phyloP scores from a whole-genome alignment of 768 basidiomycete genomes.

The Inosperma sp. region DNA sequence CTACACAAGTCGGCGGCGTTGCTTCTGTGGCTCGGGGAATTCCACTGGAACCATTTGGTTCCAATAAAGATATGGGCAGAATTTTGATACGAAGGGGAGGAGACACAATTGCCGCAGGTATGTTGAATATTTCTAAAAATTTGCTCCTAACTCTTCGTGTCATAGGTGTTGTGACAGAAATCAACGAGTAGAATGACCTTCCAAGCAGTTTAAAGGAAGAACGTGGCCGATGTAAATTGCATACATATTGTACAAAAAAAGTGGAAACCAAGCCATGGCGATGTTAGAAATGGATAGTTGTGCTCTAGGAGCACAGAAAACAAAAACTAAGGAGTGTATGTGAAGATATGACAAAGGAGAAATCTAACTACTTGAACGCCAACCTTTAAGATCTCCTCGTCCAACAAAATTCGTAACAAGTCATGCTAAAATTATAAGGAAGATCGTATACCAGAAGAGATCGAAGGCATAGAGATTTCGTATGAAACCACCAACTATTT shows the following conservation, averaged over 20 bases:
- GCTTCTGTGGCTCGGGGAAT: conserved; percentile 50
- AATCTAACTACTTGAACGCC: too few species aligned
- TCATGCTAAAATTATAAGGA: too few species aligned
- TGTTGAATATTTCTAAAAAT: conserved; percentile 9
- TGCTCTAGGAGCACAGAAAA: too few species aligned
- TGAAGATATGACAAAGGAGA: too few species aligned
- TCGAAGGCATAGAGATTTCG: neutral
- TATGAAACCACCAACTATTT: conserved; percentile 14
- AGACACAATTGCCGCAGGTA: conserved; percentile 92
- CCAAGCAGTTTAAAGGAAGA: neutral
- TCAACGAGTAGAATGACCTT: conserved; percentile 13
- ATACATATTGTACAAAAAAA: neutral
- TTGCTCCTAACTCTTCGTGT: neutral
- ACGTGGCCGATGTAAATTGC: neutral
- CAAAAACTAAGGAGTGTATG: too few species aligned
- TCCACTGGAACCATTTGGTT: conserved; percentile 79
- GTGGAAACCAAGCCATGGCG: too few species aligned
- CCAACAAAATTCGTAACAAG: too few species aligned
- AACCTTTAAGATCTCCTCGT: too few species aligned
- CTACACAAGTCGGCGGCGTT: conserved; percentile 46
- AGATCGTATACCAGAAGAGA: too few species aligned
- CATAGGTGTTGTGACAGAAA: conserved; percentile 24
- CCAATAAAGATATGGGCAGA: conserved; percentile 95
- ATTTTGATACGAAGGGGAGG: conserved; percentile 83
- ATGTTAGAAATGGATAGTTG: too few species aligned